Percentiles rank a stretch among this genome's conserved stretches.
These are phyloP conservation scores for Nigrospora osmanthi DNA, from an alignment of 2,329 filamentous ascomycete species.

Conservation along the genomic window DNA sequence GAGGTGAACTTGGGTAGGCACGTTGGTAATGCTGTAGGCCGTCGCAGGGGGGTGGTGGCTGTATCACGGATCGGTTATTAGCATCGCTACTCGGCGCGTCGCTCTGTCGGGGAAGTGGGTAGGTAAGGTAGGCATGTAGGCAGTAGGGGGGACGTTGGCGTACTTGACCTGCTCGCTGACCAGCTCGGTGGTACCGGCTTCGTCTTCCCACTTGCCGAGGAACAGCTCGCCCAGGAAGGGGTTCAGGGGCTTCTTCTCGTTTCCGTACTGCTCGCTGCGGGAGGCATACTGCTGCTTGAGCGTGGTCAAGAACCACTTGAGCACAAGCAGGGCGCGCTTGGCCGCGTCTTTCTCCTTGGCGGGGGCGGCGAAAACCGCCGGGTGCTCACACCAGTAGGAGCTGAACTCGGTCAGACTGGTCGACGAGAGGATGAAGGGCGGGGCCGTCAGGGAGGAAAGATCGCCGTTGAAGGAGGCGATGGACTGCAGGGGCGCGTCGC, in stretches of 20 bases:
- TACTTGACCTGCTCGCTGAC: conserved; percentile 36
- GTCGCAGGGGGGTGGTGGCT: conserved; percentile 46
- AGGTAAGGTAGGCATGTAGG: too few relatives aligned
- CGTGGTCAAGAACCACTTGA: conserved; percentile 37
- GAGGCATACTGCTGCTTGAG: conserved; percentile 32
- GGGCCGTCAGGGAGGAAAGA: conserved; percentile 42
- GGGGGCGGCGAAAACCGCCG: conserved; percentile 37
- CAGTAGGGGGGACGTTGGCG: background rate
- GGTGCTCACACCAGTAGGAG: conserved; percentile 41
- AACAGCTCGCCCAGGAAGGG: conserved; percentile 39
- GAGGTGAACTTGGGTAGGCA: conserved; percentile 33
- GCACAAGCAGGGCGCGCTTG: conserved; percentile 32
- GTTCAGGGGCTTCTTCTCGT: conserved; percentile 43
- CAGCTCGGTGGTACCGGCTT: conserved; percentile 20
- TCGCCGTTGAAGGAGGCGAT: conserved; percentile 36
- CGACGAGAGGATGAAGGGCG: conserved; percentile 40
- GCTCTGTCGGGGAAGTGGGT: background rate
- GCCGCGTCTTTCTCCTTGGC: conserved; percentile 30
- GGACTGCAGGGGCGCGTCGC: conserved; percentile 11
- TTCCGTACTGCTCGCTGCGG: conserved; percentile 18
- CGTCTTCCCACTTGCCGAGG: conserved; percentile 24
- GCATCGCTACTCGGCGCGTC: too few relatives aligned
- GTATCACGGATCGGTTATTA: conserved; percentile 3
- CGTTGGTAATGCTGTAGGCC: conserved; percentile 39
- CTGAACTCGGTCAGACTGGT: conserved; percentile 40